Base-by-base conservation (phyloP, 768 basidiomycete species). In the Neoboletus subvelutipes region DNA sequence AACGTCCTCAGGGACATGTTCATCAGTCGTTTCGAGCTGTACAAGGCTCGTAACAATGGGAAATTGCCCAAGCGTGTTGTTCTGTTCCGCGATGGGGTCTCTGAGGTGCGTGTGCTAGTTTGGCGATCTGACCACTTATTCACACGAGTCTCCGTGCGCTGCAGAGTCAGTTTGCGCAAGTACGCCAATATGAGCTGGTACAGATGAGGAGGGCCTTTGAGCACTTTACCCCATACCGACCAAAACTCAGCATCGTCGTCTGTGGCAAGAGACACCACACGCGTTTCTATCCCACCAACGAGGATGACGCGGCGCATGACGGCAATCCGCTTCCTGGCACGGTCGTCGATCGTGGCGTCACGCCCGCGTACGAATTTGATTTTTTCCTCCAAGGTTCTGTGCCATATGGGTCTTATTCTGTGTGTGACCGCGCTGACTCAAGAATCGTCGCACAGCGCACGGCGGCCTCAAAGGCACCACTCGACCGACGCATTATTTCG, bases 1-100 rank as follows among this genome's bases (percentile, higher is more conserved):
- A 10, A 73, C 4, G 45, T 76, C 29, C 69, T 84, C 22, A 62
- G 60, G 26, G 63, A 71, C 36, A 83, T 83, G 79, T 79, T 84
- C 68, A 65, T 74, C 3, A 79, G 78, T 53, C 73, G 82, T 17
- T 67, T 83, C 26, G 52, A 71, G 29, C 60, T 73, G 2, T 84
- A 73, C 72, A 61, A 64, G 47, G 52, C 48, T 7, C 71, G 53
- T 49, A 78, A 74, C 59, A 65, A 62, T 1, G 71, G 71, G 4
- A 37, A 43, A 22, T 64, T 83, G 4, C 82, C 82, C 1, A 37
- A 69, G 17, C 76, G 81, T 2, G 70, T 83, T 10, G 60, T 83
- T 28, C 71, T 83, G 5, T 83, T 78, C 60, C 76, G 81, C 2
- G 92, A 92, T 66, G 91, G 91, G 39, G 89, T 92, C 15, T 90